Evolutionary conservation across 176 grass and related monocot species (phyloP).

Genomic region (Eremochloa ophiuroides): DNA sequence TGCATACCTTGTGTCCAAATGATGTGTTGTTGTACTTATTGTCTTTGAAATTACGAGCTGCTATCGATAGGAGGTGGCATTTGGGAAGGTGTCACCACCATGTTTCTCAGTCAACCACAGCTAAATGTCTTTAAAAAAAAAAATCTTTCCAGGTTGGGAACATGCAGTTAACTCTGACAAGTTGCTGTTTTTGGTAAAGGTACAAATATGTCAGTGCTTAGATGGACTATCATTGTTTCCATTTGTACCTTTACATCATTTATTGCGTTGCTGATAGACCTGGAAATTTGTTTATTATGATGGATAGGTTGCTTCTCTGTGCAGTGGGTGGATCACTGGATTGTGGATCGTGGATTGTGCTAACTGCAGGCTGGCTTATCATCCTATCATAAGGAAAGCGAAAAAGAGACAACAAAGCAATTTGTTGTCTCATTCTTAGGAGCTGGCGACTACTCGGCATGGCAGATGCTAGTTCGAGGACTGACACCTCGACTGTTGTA

Average conservation of each 20-base stretch:
- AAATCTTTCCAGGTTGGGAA: neutral
- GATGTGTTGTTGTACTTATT: neutral
- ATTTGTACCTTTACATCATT: slow-evolving; percentile 12
- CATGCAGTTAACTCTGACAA: neutral
- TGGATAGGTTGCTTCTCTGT: slow-evolving; percentile 11
- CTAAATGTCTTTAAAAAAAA: neutral
- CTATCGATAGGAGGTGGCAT: neutral
- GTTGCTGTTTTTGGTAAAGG: neutral
- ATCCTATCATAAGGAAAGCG: slow-evolving; percentile 5
- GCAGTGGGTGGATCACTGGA: neutral
- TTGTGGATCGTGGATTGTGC: neutral
- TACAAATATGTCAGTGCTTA: neutral
- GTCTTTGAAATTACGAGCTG: neutral
- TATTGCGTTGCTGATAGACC: slow-evolving; percentile 5
- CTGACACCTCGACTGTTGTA: slow-evolving; percentile 52
- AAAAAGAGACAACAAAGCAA: slow-evolving; percentile 48
- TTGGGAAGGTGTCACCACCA: neutral
- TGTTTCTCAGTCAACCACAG: neutral
- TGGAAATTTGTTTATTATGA: slow-evolving; percentile 13
- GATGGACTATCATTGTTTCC: neutral
- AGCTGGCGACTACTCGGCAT: slow-evolving; percentile 39
- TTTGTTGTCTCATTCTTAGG: slow-evolving; percentile 48
- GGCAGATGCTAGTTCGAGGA: slow-evolving; percentile 64
- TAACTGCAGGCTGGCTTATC: neutral
- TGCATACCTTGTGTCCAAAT: neutral